Percentiles rank a stretch among this genome's conserved stretches.
phyloP scores from a whole-genome alignment of 352 stramenopile genomes.

The Phytophthora ramorum region DNA sequence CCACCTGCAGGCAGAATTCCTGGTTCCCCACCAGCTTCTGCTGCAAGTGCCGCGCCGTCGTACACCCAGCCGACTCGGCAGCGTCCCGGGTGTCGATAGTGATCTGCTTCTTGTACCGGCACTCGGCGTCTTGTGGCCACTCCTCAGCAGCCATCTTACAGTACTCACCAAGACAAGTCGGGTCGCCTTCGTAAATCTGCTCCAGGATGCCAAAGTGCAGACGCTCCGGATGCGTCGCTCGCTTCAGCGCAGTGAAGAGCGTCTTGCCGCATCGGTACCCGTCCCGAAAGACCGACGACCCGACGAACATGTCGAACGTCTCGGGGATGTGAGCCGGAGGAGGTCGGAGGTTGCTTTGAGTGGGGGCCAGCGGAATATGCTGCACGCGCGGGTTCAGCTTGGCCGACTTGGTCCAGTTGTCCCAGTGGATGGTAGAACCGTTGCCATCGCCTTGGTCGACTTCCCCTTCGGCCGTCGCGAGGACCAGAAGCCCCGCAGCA shows the following conservation, averaged over 20 bases:
- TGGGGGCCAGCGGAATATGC: conserved; percentile 58
- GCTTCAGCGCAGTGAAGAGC: conserved; percentile 74
- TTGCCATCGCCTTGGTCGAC: conserved; percentile 4
- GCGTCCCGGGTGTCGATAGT: conserved; percentile 68
- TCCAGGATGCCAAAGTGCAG: conserved; percentile 84
- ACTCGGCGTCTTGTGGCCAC: conserved; percentile 64
- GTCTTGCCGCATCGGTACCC: conserved; percentile 81
- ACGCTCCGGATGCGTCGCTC: conserved; percentile 63
- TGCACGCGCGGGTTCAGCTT: conserved; percentile 70
- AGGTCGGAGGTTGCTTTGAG: conserved; percentile 50
- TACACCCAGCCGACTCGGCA: conserved; percentile 74
- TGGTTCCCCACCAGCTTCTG: conserved; percentile 72
- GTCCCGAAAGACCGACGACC: conserved; percentile 81
- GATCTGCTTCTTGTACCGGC: conserved; percentile 68
- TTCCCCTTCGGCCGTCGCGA: conserved; percentile 2
- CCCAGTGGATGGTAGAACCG: conserved; percentile 26
- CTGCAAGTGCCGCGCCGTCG: conserved; percentile 74
- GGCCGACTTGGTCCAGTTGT: conserved; percentile 28
- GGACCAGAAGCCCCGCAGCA: not conserved
- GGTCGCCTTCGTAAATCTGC: conserved; percentile 75
- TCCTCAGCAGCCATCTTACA: conserved; percentile 71
- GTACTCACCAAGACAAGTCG: conserved; percentile 74
- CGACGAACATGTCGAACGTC: conserved; percentile 66
- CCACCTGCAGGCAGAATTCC: conserved; percentile 86
- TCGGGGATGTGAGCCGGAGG: conserved; percentile 57